phyloP scores from a whole-genome alignment of 805 yeast species.

The Ogataea methanolica region DNA sequence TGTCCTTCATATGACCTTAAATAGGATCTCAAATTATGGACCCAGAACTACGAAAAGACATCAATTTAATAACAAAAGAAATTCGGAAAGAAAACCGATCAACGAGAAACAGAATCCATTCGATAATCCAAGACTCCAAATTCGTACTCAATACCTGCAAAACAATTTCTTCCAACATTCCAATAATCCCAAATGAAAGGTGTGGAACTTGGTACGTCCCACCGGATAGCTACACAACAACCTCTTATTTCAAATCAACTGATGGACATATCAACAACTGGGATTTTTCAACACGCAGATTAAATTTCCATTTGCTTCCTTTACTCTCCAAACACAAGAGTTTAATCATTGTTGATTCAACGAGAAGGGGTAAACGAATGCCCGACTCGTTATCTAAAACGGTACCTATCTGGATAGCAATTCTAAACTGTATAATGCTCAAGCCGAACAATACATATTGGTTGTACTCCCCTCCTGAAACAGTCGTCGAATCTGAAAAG shows the following conservation, averaged over 20 bases:
- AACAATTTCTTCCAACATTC: constrained; percentile 30
- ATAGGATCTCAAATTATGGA: constrained; percentile 5
- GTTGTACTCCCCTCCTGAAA: constrained; percentile 45
- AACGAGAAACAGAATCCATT: constrained; percentile 57
- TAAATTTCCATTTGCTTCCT: constrained; percentile 68
- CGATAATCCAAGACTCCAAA: constrained; percentile 60
- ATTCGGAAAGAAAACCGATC: constrained; percentile 48
- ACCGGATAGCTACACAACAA: constrained; percentile 35
- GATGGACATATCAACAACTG: constrained; percentile 86
- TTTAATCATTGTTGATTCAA: constrained; percentile 69
- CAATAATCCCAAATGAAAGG: constrained; percentile 69
- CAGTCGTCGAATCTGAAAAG: constrained; percentile 55
- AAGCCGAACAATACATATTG: constrained; percentile 20
- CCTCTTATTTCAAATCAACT: constrained; percentile 81
- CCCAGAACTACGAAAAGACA: constrained; percentile 10
- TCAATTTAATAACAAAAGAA: constrained; percentile 30
- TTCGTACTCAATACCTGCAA: constrained; percentile 39
- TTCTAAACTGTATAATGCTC: constrained; percentile 52
- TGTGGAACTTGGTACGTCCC: constrained; percentile 85
- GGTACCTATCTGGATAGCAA: constrained; percentile 89
- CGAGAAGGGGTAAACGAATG: constrained; percentile 76
- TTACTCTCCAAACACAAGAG: constrained; percentile 41
- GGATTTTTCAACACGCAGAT: constrained; percentile 68
- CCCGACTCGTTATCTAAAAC: constrained; percentile 89
- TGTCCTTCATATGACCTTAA: no score